Evolutionary conservation across 2,329 filamentous ascomycete genomes (phyloP), one percentile per base, ranked within the genome.

Genomic region (Pyrenophora teres): DNA sequence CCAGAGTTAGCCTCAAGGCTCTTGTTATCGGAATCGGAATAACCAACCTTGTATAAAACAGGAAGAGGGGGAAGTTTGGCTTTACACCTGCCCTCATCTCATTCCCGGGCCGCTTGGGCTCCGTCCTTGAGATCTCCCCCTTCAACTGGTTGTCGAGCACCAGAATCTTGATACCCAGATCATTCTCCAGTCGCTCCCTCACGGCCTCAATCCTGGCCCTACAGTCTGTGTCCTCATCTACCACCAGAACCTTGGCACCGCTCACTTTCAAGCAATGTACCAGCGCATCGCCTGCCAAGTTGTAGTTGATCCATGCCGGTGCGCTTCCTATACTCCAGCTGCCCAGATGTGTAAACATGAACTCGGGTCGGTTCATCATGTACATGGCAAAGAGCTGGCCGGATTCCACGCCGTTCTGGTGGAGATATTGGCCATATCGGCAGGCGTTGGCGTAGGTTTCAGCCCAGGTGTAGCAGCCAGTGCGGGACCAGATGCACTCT

Each of bases 241-340:
- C 77, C 13, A 80, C 37, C 36, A 80, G 43, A 25, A 79, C 53
- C 57, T 77, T 77, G 1, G 82, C 76, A 4, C 77, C 78, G 40
- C 81, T 81, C 45, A 88, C 77, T 50, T 78, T 80, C 40, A 90
- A 64, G 60, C 87, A 90, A 70, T 90, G 87, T 39, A 88, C 63
- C 57, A 90, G 70, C 1, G 86, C 82, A 57, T 86, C 81, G 0
- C 82, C 84, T 6, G 80, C 77, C 6, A 90, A 75, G 64, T 90
- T 86, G 67, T 87, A 84, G 68, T 90, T 90, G 68, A 90, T 86
- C 71, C 88, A 81, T 0, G 87, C 87, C 0, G 87, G 87, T 0
- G 85, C 85, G 12, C 84, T 84, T 3, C 87, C 87, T 48, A 90
- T 82, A 8, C 83, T 80, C 78, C 83, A 82, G 3, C 87, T 74